phyloP scores from a whole-genome alignment of 2,329 filamentous ascomycete genomes.

The Colletotrichum destructivum region DNA sequence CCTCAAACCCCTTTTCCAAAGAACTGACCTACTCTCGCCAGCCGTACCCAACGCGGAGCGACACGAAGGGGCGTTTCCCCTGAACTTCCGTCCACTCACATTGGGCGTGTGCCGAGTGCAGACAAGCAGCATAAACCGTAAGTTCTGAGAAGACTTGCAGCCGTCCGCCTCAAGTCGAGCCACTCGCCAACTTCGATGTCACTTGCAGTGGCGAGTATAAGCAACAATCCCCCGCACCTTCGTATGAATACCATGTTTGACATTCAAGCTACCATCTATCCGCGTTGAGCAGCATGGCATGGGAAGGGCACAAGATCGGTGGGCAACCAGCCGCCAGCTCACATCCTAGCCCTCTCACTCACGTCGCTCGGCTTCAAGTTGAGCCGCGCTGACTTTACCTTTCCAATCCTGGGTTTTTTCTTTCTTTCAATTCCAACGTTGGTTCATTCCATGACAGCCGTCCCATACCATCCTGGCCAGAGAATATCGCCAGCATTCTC shows the following conservation, averaged over 20 bases:
- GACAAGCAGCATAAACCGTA: neutral
- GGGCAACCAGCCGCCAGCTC: neutral
- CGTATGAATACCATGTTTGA: neutral
- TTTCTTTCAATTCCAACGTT: neutral
- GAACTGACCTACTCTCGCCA: neutral
- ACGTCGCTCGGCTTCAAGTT: conserved; percentile 14
- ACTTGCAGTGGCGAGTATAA: neutral
- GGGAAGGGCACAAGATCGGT: neutral
- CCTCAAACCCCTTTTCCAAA: neutral
- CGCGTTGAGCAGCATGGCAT: neutral
- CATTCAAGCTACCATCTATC: neutral
- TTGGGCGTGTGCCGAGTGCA: neutral
- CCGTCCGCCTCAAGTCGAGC: neutral
- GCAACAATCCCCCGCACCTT: neutral
- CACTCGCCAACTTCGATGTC: neutral
- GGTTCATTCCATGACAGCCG: neutral
- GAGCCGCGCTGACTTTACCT: conserved; percentile 22
- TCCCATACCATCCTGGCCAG: neutral
- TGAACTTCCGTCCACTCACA: neutral
- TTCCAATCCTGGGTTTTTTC: neutral
- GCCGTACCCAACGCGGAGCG: neutral
- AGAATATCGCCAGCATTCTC: neutral
- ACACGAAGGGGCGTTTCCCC: too few relatives aligned
- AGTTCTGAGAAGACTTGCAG: neutral
- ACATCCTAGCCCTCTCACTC: neutral